Conservation (phyloP, 2,329 filamentous ascomycete genomes). For the Biscogniauxia marginata region DNA sequence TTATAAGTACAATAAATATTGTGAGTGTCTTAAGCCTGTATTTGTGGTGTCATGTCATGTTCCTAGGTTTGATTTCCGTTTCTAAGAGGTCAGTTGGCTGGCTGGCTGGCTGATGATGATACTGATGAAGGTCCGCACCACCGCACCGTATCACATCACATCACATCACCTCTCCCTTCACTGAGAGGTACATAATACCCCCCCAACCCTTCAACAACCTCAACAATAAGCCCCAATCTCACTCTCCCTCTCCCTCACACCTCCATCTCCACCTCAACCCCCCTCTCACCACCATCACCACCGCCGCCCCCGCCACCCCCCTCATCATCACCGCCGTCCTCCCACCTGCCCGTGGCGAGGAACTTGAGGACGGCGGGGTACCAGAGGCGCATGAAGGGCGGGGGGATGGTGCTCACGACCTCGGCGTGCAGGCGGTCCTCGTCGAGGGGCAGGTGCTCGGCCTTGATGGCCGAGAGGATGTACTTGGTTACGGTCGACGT, state of each 20-base stretch:
- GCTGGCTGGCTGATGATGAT: no score
- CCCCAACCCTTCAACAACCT: neutral
- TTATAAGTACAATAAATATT: no score
- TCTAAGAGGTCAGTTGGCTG: no score
- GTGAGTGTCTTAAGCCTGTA: no score
- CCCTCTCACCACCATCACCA: neutral
- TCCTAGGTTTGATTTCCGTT: no score
- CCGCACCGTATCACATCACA: no score
- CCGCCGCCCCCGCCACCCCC: neutral
- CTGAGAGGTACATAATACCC: no score
- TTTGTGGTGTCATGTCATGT: no score
- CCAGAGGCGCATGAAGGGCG: neutral
- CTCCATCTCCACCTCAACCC: neutral
- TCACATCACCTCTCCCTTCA: no score
- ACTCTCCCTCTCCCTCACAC: neutral
- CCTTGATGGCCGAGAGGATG: conserved; percentile 54
- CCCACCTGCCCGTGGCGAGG: conserved; percentile 2
- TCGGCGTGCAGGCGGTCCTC: conserved; percentile 14
- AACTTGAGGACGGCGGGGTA: neutral
- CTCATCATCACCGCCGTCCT: neutral
- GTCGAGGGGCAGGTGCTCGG: conserved; percentile 52
- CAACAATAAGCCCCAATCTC: neutral
- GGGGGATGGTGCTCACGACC: neutral
- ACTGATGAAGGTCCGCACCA: no score
- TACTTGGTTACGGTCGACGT: conserved; percentile 56